These are phyloP conservation scores for Saussurea involucrata DNA, from an alignment of 129 eudicot species.

Conservation along the genomic window DNA sequence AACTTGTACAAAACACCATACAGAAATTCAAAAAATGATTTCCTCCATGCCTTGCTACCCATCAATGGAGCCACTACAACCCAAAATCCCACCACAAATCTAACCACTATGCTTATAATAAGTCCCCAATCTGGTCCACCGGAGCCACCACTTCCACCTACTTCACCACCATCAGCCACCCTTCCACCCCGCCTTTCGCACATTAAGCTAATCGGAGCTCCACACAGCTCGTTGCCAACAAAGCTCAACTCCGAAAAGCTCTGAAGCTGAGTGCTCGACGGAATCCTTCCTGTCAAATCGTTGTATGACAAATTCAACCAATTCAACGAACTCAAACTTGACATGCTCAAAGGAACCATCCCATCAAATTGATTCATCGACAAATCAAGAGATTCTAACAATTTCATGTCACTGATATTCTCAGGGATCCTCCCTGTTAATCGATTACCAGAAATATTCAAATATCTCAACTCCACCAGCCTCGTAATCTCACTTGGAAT, in stretches of 20 bases:
- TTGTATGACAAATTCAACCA: slow-evolving; percentile 24
- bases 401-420: slow-evolving; percentile 35
- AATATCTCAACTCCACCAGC: slow-evolving; percentile 17
- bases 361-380: slow-evolving; percentile 36
- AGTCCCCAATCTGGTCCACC: slow-evolving; percentile 23
- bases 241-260: slow-evolving; percentile 27
- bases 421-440: slow-evolving; percentile 37
- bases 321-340: slow-evolving; percentile 24
- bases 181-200: slow-evolving; percentile 9
- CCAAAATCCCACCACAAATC: slow-evolving; percentile 31
- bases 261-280: slow-evolving; percentile 28
- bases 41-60: slow-evolving; percentile 28
- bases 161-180: neutral
- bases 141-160: neutral
- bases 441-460: slow-evolving; percentile 34
- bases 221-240: slow-evolving; percentile 28
- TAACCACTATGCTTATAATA: slow-evolving; percentile 5
- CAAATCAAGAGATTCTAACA: slow-evolving; percentile 37
- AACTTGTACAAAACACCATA: neutral
- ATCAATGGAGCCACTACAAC: slow-evolving; percentile 21
- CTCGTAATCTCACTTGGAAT: slow-evolving; percentile 30
- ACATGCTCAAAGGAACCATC: slow-evolving; percentile 20
- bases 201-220: slow-evolving; percentile 20
- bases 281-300: slow-evolving; percentile 27
- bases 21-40: neutral